A percentile compares a stretch with the other conserved stretches of the same genome.
These are phyloP conservation scores for Aspergillus ochraceus DNA, from an alignment of 2,329 filamentous ascomycete genomes.

Conservation along the genomic window DNA sequence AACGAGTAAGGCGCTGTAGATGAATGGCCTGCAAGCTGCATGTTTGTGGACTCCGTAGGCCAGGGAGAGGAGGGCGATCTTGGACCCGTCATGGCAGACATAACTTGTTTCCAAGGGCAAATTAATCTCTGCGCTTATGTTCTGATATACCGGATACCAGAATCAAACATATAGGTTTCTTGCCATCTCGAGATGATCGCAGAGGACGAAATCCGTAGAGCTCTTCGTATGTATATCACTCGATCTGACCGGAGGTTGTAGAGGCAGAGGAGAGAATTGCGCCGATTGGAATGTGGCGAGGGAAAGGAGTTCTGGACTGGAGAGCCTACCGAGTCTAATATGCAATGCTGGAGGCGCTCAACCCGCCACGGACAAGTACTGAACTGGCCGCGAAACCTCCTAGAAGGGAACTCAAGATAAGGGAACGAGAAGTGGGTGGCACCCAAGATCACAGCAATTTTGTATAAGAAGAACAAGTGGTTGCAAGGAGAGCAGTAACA, in stretches of 20 bases:
- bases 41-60: slow-evolving; percentile 26
- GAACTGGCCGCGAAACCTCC: not conserved
- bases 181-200: slow-evolving; percentile 18
- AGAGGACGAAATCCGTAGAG: not conserved
- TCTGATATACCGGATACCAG: slow-evolving; percentile 5
- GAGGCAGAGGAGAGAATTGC: not conserved
- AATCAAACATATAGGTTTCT: slow-evolving; percentile 10
- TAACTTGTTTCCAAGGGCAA: slow-evolving; percentile 13
- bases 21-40: slow-evolving; percentile 20
- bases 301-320: not conserved
- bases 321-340: not conserved
- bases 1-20: slow-evolving; percentile 21
- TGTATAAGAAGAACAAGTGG: not conserved
- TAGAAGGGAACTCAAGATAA: not conserved
- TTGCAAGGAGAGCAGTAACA: not conserved
- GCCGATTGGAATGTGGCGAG: not conserved
- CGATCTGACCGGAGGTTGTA: no score
- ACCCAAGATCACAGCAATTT: no score
- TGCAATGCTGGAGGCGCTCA: not conserved
- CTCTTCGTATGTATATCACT: not conserved
- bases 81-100: slow-evolving; percentile 34
- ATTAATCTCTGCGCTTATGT: not conserved
- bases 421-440: no score
- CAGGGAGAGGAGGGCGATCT: slow-evolving; percentile 36
- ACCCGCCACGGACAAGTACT: not conserved